Evolutionary conservation across 768 basidiomycete genomes (phyloP).

Genomic region (Leccinum rimulosum): DNA sequence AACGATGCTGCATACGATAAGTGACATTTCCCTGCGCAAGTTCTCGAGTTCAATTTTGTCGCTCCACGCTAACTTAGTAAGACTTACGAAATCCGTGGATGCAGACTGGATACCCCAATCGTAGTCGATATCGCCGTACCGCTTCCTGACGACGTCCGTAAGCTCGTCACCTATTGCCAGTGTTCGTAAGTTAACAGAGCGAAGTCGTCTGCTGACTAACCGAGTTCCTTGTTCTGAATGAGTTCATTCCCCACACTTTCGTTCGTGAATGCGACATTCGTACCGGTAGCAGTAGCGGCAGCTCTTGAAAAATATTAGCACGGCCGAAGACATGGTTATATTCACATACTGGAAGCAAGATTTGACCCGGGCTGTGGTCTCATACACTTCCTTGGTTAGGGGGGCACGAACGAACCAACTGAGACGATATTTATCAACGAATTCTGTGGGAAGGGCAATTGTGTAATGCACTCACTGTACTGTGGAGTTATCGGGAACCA

Average conservation of each 20-base stretch:
- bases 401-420: constrained; percentile 78
- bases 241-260: constrained; percentile 49
- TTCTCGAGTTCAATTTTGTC: background rate
- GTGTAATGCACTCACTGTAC: constrained; percentile 47
- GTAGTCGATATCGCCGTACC: constrained; percentile 62
- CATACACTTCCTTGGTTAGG: constrained; percentile 56
- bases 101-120: constrained; percentile 67
- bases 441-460: background rate
- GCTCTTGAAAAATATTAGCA: constrained; percentile 41
- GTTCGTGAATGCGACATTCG: constrained; percentile 44
- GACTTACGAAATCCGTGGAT: constrained; percentile 80
- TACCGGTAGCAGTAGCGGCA: constrained; percentile 65
- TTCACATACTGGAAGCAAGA: constrained; percentile 68
- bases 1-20: constrained; percentile 48
- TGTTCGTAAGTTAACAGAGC: background rate
- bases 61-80: background rate
- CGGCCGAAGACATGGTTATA: background rate
- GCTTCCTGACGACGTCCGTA: constrained; percentile 54
- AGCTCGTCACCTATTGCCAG: constrained; percentile 56
- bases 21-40: constrained; percentile 50
- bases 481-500: constrained; percentile 80
- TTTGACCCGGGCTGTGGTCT: constrained; percentile 55
- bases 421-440: background rate
- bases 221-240: constrained; percentile 63
- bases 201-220: constrained; percentile 30